Percentiles rank a stretch among this genome's conserved stretches.
Evolutionary conservation across 345 rosid genomes (phyloP).

Genomic region (Leavenworthia alabamica): DNA sequence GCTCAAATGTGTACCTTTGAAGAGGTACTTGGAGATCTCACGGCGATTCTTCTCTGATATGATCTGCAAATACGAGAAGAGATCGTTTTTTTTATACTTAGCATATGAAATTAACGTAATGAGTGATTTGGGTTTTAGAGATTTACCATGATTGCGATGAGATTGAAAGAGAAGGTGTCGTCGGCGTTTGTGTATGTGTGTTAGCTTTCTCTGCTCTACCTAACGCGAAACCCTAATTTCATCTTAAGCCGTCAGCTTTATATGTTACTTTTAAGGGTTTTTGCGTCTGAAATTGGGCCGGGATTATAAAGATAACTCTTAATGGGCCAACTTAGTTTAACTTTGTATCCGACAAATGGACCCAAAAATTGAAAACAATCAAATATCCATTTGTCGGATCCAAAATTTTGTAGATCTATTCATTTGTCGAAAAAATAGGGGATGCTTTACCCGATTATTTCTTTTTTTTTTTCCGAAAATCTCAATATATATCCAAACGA

Average conservation of each 20-base stretch:
- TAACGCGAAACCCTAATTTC: constrained; percentile 18
- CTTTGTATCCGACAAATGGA: too few species aligned
- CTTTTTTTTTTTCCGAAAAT: too few species aligned
- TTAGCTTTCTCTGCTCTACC: background rate
- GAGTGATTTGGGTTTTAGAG: background rate
- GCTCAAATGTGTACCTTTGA: constrained; percentile 63
- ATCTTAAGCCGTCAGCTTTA: background rate
- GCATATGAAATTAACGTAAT: background rate
- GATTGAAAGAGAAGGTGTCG: constrained; percentile 16
- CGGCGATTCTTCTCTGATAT: constrained; percentile 86
- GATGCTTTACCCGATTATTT: too few species aligned
- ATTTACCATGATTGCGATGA: constrained; percentile 24
- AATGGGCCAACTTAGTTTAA: too few species aligned
- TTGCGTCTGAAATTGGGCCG: background rate
- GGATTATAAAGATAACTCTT: too few species aligned
- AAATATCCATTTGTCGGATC: too few species aligned
- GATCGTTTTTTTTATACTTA: background rate
- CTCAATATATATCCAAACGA: too few species aligned
- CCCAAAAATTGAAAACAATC: too few species aligned
- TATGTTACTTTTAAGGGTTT: constrained; percentile 24
- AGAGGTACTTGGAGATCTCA: constrained; percentile 93
- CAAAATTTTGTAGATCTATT: too few species aligned
- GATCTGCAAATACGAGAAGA: constrained; percentile 39
- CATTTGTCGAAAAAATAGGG: too few species aligned
- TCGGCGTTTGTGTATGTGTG: too few species aligned